Evolutionary conservation across 768 basidiomycete species (phyloP).

Genomic region (Candolleomyces eurysporus): DNA sequence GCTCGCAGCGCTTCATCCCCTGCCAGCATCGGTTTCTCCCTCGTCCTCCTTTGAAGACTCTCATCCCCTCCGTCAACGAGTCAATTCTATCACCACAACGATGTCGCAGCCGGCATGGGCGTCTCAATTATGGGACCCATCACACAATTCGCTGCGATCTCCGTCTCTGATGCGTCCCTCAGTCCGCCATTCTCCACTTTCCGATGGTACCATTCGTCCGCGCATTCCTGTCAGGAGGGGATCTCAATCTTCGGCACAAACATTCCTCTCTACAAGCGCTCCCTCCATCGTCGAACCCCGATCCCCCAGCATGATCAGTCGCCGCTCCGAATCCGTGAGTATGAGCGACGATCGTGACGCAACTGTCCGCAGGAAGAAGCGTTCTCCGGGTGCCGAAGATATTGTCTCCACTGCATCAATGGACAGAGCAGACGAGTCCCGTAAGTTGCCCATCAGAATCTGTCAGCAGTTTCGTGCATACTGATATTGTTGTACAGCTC

Average conservation of each 20-base stretch:
- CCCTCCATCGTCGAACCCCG: conserved; percentile 53
- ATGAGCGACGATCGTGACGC: conserved; percentile 64
- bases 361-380: conserved; percentile 66
- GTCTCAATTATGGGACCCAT: conserved; percentile 57
- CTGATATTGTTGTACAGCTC: conserved; percentile 38
- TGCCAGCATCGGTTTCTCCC: conserved; percentile 63
- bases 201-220: conserved; percentile 37
- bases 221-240: conserved; percentile 43
- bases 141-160: conserved; percentile 43
- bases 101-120: conserved; percentile 61
- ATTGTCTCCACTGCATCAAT: conserved; percentile 16
- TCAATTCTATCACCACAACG: conserved; percentile 55
- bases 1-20: conserved; percentile 58
- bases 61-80: conserved; percentile 37
- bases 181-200: conserved; percentile 48
- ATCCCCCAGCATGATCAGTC: conserved; percentile 56
- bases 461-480: conserved; percentile 14
- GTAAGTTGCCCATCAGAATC: conserved; percentile 35
- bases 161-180: conserved; percentile 43
- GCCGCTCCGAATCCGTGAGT: conserved; percentile 65
- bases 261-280: conserved; percentile 73
- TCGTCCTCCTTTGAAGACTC: conserved; percentile 50
- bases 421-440: conserved; percentile 40
- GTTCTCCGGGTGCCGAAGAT: conserved; percentile 38
- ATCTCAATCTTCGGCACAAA: conserved; percentile 46